Conservation (phyloP, 768 basidiomycete species). For the Hericium coralloides region DNA sequence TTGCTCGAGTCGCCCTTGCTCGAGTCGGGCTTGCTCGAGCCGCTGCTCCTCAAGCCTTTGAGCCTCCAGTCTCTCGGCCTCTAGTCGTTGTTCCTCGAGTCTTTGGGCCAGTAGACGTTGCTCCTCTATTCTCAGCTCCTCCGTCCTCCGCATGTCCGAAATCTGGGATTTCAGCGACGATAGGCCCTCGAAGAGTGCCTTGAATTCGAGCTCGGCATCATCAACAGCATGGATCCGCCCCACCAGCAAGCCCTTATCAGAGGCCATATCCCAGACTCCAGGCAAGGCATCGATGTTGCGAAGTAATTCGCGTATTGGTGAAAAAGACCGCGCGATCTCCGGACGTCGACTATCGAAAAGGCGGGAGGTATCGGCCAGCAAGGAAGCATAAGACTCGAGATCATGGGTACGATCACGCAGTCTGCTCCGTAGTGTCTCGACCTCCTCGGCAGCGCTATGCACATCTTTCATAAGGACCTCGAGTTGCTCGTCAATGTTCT, state of each 20-base stretch:
- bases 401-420: conserved; percentile 24
- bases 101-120: background rate
- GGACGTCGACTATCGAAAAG: conserved; percentile 26
- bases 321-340: conserved; percentile 38
- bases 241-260: conserved; percentile 39
- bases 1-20: conserved; percentile 18
- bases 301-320: conserved; percentile 45
- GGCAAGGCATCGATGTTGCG: conserved; percentile 45
- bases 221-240: conserved; percentile 42
- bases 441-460: conserved; percentile 19
- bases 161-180: conserved; percentile 4
- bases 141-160: conserved; percentile 3
- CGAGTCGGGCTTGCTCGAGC: conserved; percentile 4
- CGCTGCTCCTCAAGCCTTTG: conserved; percentile 8
- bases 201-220: conserved; percentile 15
- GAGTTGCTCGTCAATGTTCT: conserved; percentile 7
- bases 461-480: background rate
- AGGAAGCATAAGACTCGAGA: conserved; percentile 25
- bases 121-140: background rate
- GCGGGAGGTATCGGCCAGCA: conserved; percentile 29
- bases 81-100: conserved; percentile 4
- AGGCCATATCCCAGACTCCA: conserved; percentile 30
- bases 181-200: conserved; percentile 4
- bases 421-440: conserved; percentile 30
- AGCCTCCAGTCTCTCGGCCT: conserved; percentile 2